These are phyloP conservation scores for Platanus orientalis DNA, from an alignment of 164 flowering plant species.

Conservation along the genomic window DNA sequence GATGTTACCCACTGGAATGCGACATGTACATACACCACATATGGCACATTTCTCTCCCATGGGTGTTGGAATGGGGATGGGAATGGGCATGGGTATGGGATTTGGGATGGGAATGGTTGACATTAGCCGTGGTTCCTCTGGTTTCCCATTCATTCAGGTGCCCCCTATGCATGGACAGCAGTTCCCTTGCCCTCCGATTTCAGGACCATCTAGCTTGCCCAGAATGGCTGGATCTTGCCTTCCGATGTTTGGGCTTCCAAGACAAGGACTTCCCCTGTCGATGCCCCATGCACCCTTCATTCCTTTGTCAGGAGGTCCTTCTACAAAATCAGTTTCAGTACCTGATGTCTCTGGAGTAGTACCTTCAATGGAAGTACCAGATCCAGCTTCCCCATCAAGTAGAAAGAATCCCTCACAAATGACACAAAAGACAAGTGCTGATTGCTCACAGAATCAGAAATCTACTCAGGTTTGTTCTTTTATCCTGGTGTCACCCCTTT, in stretches of 20 bases:
- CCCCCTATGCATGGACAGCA: conserved; percentile 59
- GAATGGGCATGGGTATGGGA: conserved; percentile 48
- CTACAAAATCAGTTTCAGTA: conserved; percentile 29
- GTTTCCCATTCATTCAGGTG: conserved; percentile 45
- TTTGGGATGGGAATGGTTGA: conserved; percentile 71
- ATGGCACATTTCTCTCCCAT: conserved; percentile 57
- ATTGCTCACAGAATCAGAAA: conserved; percentile 14
- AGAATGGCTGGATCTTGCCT: no score
- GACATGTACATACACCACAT: conserved; percentile 57
- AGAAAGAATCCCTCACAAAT: conserved; percentile 16
- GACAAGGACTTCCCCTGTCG: conserved; percentile 53
- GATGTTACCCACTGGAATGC: conserved; percentile 75
- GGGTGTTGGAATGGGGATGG: conserved; percentile 60
- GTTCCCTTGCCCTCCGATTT: conserved; percentile 39
- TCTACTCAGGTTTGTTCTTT: conserved; percentile 22
- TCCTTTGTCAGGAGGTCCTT: conserved; percentile 42
- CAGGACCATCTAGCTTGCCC: conserved; percentile 40
- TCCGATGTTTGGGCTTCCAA: conserved; percentile 51
- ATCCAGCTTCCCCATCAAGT: conserved; percentile 29
- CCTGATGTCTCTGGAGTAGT: conserved; percentile 28
- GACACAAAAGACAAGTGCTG: conserved; percentile 1
- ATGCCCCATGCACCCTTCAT: conserved; percentile 39
- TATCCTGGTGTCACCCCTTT: no score
- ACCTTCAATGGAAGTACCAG: conserved; percentile 22
- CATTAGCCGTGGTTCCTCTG: conserved; percentile 38